These are phyloP conservation scores for Cercophora scortea DNA, from an alignment of 495 filamentous ascomycete species.

Conservation along the genomic window DNA sequence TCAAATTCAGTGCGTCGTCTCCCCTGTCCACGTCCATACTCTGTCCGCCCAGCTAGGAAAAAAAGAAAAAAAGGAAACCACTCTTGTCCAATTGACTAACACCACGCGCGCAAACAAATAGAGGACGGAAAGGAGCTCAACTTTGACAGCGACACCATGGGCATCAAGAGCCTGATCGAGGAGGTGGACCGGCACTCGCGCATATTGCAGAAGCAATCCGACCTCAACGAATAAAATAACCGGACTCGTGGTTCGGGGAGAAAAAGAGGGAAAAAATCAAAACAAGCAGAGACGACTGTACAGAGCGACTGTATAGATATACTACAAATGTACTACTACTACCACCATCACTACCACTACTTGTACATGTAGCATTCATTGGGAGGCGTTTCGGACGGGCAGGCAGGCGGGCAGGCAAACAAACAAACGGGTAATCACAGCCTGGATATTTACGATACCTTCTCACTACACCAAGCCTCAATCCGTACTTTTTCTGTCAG, in stretches of 20 bases:
- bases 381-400: neutral
- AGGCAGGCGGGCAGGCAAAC: neutral
- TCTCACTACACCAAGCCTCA: neutral
- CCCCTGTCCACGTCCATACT: too few species aligned
- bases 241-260: too few species aligned
- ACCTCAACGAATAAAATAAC: constrained; percentile 38
- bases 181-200: constrained; percentile 88
- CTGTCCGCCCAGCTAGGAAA: too few species aligned
- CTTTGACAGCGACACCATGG: constrained; percentile 63
- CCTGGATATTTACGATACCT: neutral
- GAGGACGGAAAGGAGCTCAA: constrained; percentile 78
- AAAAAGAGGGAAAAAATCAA: too few species aligned
- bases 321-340: constrained; percentile 1
- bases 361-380: neutral
- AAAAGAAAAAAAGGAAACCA: too few species aligned
- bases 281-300: too few species aligned
- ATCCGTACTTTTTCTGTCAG: too few species aligned
- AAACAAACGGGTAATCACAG: neutral
- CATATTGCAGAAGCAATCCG: constrained; percentile 68
- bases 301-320: neutral
- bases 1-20: constrained; percentile 70
- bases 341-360: neutral
- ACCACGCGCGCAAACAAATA: constrained; percentile 18
- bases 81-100: neutral
- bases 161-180: constrained; percentile 78